A percentile compares a stretch with the other conserved stretches of the same genome.
Evolutionary conservation across 768 basidiomycete species (phyloP).

Genomic region (Kwoniella bestiolae): DNA sequence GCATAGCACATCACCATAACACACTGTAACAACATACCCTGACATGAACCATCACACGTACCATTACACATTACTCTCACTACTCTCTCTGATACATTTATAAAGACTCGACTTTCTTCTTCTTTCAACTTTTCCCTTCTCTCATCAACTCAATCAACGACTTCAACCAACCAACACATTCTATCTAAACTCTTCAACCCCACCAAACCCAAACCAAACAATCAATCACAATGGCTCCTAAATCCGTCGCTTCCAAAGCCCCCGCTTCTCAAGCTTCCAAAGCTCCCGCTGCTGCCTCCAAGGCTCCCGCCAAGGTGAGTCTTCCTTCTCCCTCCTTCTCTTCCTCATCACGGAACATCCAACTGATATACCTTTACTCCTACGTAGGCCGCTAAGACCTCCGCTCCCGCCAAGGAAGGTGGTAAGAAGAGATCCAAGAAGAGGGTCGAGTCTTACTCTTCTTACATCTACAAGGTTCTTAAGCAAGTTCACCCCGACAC

Average conservation of each 20-base stretch:
- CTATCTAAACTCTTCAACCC: constrained; percentile 8
- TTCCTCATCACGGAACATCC: constrained; percentile 1
- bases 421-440: constrained; percentile 86
- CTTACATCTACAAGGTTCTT: constrained; percentile 84
- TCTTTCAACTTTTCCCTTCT: constrained; percentile 11
- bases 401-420: constrained; percentile 66
- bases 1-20: constrained; percentile 8
- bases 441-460: constrained; percentile 92
- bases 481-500: constrained; percentile 98
- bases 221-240: constrained; percentile 46
- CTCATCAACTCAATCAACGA: constrained; percentile 21
- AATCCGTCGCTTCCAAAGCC: constrained; percentile 59
- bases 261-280: constrained; percentile 78
- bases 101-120: constrained; percentile 13
- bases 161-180: constrained; percentile 23
- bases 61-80: constrained; percentile 12
- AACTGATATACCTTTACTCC: constrained; percentile 14
- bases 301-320: constrained; percentile 66
- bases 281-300: constrained; percentile 65
- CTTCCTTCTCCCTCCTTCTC: not conserved
- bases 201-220: constrained; percentile 4
- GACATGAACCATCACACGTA: constrained; percentile 1
- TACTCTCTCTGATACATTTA: constrained; percentile 16
- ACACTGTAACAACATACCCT: constrained; percentile 7
- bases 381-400: constrained; percentile 75